A percentile compares a stretch with the other conserved stretches of the same genome.
Evolutionary conservation across 495 filamentous ascomycete genomes (phyloP).

Genomic region (Evernia prunastri): DNA sequence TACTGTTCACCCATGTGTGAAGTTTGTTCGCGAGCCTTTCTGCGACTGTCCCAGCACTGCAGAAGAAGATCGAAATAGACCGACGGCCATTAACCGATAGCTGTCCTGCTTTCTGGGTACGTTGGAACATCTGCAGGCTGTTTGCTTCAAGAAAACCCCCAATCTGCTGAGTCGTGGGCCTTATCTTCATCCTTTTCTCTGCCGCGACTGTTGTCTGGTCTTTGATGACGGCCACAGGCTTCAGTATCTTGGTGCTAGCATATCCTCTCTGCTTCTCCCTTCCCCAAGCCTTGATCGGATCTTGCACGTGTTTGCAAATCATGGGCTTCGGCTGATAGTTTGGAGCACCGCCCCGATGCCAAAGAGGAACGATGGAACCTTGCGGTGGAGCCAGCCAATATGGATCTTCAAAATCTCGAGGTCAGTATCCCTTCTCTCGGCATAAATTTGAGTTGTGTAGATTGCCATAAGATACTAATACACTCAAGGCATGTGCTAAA

Average conservation of each 20-base stretch:
- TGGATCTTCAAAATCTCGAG: slow-evolving; percentile 17
- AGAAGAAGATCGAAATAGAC: slow-evolving; percentile 22
- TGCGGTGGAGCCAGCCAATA: slow-evolving; percentile 31
- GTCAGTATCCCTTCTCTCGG: not conserved
- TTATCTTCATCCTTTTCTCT: not conserved
- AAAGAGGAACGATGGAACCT: slow-evolving; percentile 31
- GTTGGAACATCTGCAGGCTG: not conserved
- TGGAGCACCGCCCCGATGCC: slow-evolving; percentile 30
- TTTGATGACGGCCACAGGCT: not conserved
- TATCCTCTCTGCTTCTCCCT: slow-evolving; percentile 14
- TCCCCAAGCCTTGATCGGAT: slow-evolving; percentile 29
- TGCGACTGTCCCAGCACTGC: slow-evolving; percentile 27
- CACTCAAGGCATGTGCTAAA: too few species aligned
- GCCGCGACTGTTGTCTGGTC: not conserved
- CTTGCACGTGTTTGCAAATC: slow-evolving; percentile 27
- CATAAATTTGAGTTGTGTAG: too few species aligned
- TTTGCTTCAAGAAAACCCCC: not conserved
- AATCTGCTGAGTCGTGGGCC: not conserved
- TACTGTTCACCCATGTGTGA: slow-evolving; percentile 1
- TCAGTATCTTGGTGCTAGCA: not conserved
- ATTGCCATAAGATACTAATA: too few species aligned
- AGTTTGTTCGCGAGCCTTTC: slow-evolving; percentile 27
- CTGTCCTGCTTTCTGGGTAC: not conserved
- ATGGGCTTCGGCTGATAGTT: slow-evolving; percentile 32
- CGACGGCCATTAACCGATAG: not conserved